Percentiles rank a stretch among this genome's conserved stretches.
Evolutionary conservation across 2,329 filamentous ascomycete species (phyloP).

Genomic region (Phialocephala sp.): DNA sequence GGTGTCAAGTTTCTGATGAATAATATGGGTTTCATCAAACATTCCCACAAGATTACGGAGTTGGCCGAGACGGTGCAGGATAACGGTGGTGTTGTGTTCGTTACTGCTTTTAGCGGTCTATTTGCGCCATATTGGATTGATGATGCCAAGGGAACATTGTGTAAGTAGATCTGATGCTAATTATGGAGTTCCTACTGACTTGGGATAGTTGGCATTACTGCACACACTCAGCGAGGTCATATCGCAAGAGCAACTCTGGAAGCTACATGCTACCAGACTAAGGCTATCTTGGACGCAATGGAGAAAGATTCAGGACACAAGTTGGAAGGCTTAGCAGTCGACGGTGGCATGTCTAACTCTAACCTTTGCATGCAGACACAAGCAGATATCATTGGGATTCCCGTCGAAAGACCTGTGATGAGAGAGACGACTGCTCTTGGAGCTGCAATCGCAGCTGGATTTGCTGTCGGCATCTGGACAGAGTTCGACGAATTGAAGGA

Average conservation of each 20-base stretch:
- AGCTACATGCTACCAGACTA: slow-evolving; percentile 76
- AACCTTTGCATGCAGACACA: slow-evolving; percentile 80
- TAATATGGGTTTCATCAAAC: slow-evolving; percentile 66
- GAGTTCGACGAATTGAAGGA: slow-evolving; percentile 73
- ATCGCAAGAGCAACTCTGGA: slow-evolving; percentile 75
- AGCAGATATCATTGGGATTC: slow-evolving; percentile 79
- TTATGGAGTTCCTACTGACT: slow-evolving; percentile 20
- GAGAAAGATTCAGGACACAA: slow-evolving; percentile 71
- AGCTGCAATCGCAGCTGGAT: slow-evolving; percentile 82
- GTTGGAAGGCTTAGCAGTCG: slow-evolving; percentile 68
- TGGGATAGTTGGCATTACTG: slow-evolving; percentile 64
- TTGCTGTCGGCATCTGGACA: slow-evolving; percentile 77
- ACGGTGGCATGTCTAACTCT: slow-evolving; percentile 76
- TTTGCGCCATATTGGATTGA: slow-evolving; percentile 81
- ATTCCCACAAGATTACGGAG: slow-evolving; percentile 67
- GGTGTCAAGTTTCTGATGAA: slow-evolving; percentile 76
- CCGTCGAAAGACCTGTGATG: slow-evolving; percentile 80
- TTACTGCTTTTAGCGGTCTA: slow-evolving; percentile 75
- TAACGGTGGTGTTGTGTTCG: slow-evolving; percentile 72
- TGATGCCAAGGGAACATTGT: slow-evolving; percentile 74
- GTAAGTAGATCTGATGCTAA: slow-evolving; percentile 45
- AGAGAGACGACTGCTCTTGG: slow-evolving; percentile 83
- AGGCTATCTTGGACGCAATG: slow-evolving; percentile 76
- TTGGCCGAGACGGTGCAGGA: slow-evolving; percentile 68
- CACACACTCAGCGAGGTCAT: slow-evolving; percentile 72